Evolutionary conservation across 2,329 filamentous ascomycete genomes (phyloP), one percentile per base, ranked within the genome.

Genomic region (Chaetoscypha palmicola): DNA sequence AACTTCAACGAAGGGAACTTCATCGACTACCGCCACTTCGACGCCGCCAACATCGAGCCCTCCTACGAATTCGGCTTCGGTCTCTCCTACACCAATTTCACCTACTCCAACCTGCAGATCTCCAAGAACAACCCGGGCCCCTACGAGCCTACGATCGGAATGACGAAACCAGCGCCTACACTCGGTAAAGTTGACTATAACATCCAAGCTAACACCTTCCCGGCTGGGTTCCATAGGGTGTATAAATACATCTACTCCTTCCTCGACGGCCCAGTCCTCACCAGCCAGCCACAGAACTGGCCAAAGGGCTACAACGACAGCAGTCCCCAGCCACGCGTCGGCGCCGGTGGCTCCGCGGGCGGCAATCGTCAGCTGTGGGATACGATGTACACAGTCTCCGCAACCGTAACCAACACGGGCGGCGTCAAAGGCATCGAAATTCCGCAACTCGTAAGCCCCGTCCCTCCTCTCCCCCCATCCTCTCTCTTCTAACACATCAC

Each of bases 21-120:
- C 63, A 88, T 94, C 58, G 87, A 92, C 64, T 87, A 88, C 66
- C 77, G 83, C 31, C 71, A 81, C 54, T 87, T 92, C 41, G 87
- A 94, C 65, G 58, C 66, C 1, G 61, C 67, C 31, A 64, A 75
- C 50, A 73, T 78, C 46, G 74, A 76, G 4, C 85, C 86, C 1
- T 75, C 83, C 47, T 92, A 82, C 64, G 86, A 90, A 58, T 94
- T 92, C 54, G 87, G 87, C 8, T 85, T 76, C 58, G 88, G 88
- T 40, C 68, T 94, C 12, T 84, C 78, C 3, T 94, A 92, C 70
- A 87, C 86, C 1, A 86, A 73, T 1, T 91, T 91, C 60, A 64
- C 75, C 38, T 88, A 88, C 67, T 79, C 82, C 16, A 70, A 85
- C 60, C 66, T 92, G 54, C 62, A 68, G 40, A 58, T 67, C 21